Base-by-base conservation (phyloP, 495 filamentous ascomycete species). In the Hypoxylon rickii region DNA sequence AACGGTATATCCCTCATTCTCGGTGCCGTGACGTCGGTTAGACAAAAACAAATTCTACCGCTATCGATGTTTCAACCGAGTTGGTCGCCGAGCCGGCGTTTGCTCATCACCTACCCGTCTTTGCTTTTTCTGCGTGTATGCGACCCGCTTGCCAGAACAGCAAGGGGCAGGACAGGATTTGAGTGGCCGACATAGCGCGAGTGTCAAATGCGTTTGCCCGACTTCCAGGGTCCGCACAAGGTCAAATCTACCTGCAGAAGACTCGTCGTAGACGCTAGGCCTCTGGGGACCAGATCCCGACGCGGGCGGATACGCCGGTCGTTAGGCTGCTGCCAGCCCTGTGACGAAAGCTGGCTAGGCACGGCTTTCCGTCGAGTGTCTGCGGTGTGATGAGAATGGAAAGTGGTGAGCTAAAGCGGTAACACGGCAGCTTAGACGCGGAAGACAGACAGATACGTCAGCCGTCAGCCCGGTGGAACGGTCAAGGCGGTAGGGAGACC, bases 121-220 rank as follows among this genome's bases (percentile, higher is more conserved):
- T n/a, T n/a, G n/a, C n/a, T n/a, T n/a, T n/a, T n/a, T n/a, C n/a
- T n/a, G n/a, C n/a, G n/a, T n/a, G n/a, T n/a, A n/a, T n/a, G n/a
- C n/a, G n/a, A n/a, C n/a, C n/a, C n/a, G n/a, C n/a, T n/a, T n/a
- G n/a, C n/a, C n/a, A n/a, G n/a, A n/a, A n/a, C n/a, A n/a, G n/a
- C 39, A 43, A 3, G 18, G 13, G 15, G 33, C 5, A n/a, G n/a
- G n/a, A n/a, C n/a, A n/a, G n/a, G n/a, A 44, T 40, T 22, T 17
- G 33, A 44, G 16, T 50, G 40, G 44, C 13, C 17, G 21, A 32
- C 37, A 40, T 38, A 26, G 26, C n/a, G 11, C 20, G 39, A 37
- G 40, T 21, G 43, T 5, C 19, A 49, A 16, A 59, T 59, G 48
- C 44, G 37, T 22, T 33, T 21, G 16, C 49, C 55, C 55, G 55